Evolutionary conservation across 345 rosid genomes (phyloP).

Genomic region (Citrus trifoliata): DNA sequence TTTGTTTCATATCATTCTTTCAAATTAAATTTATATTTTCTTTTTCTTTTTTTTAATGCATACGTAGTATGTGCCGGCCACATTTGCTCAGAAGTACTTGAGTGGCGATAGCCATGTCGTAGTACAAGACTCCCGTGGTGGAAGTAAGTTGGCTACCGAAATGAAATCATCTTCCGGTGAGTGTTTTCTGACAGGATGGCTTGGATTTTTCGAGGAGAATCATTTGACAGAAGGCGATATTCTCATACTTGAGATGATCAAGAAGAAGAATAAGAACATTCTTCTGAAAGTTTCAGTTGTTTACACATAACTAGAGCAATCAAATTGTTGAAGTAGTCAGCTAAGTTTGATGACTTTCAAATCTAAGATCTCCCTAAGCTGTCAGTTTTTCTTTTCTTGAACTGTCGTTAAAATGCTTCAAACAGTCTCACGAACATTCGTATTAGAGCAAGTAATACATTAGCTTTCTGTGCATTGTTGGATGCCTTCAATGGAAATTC

Average conservation of each 20-base stretch:
- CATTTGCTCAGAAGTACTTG: neutral
- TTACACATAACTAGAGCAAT: neutral
- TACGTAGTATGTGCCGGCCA: constrained; percentile 14
- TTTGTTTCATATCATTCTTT: too few species aligned
- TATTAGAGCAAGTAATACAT: too few species aligned
- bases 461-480: too few species aligned
- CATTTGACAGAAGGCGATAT: constrained; percentile 2
- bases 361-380: too few species aligned
- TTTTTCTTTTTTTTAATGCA: neutral
- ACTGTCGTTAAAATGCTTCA: too few species aligned
- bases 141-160: neutral
- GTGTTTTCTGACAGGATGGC: neutral
- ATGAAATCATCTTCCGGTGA: neutral
- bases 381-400: too few species aligned
- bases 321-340: neutral
- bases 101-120: neutral
- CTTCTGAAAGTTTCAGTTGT: neutral
- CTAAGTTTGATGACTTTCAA: too few species aligned
- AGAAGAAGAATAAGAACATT: neutral
- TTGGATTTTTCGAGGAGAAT: neutral
- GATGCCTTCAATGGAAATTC: too few species aligned
- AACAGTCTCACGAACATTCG: too few species aligned
- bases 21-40: too few species aligned
- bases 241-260: neutral
- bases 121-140: neutral